Evolutionary conservation across 2,329 filamentous ascomycete species (phyloP), one percentile per base, ranked within the genome.

Genomic region (Diaporthe sp.): DNA sequence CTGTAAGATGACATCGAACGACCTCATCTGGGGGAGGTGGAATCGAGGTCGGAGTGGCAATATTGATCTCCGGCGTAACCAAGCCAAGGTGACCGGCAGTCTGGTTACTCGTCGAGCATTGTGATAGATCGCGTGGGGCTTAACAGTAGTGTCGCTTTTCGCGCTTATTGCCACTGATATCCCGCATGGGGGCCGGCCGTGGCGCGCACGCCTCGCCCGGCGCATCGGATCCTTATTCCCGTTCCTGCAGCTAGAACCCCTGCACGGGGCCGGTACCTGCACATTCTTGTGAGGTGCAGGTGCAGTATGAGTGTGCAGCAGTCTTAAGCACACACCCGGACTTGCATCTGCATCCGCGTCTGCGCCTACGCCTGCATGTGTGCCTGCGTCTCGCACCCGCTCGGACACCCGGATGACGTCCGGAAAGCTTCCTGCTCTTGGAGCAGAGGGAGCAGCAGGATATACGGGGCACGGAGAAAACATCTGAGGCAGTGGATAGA

Each of bases 191-290:
- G 62, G 15, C 6, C 28, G 46, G 46, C 31, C 62, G 31, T 68
- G 62, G 62, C 62, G 62, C 46, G 62, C 46, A 68, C 46, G 62
- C 62, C 65, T 70, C 65, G 65, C 65, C 65, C 65, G 65, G 49
- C 6, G 65, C 65, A 28, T 42, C 51, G 65, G 65, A 70, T 70
- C 65, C 34, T 70, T 70, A 70, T 70, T 70, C 65, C 49, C 65
- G 65, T 70, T 70, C 65, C 65, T 70, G 65, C 65, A 70, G 65
- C 34, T 53, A 13, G 15, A 1, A 34, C 42, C 62, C 62, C 46
- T 53, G 61, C 42, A 42, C 25, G 22, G 13, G 22, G 49, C 65
- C n/a, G 46, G 65, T 70, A 70, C 65, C 65, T 70, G 62, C 46
- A 51, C 62, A 46, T 12, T 28, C 34, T 49, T 49, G 42, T 22